Conservation (phyloP, 2,329 filamentous ascomycete species). For the Colletotrichum sp. region DNA sequence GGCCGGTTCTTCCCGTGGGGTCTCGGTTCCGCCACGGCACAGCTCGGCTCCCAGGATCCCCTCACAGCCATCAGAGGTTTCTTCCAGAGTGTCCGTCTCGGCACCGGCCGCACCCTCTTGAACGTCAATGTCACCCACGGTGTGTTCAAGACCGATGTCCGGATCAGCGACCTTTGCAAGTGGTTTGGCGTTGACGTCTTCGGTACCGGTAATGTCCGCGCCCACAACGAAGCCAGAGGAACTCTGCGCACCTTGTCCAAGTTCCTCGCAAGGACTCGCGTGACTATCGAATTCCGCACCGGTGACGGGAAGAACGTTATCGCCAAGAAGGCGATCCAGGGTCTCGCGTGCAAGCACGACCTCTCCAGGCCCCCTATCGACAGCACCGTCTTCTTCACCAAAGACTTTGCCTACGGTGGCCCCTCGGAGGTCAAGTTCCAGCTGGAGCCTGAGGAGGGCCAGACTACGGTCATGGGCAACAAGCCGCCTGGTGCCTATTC, state of each 20-base stretch:
- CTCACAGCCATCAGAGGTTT: constrained; percentile 56
- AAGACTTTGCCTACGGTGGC: constrained; percentile 18
- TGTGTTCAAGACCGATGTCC: constrained; percentile 51
- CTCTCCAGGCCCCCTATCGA: neutral
- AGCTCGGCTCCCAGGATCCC: constrained; percentile 32
- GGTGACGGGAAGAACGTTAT: constrained; percentile 20
- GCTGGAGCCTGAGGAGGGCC: constrained; percentile 23
- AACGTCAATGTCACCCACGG: constrained; percentile 62
- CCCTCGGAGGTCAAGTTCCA: constrained; percentile 36
- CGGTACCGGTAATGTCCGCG: neutral
- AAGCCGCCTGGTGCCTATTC: constrained; percentile 29
- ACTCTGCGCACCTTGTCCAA: constrained; percentile 36
- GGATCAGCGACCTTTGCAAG: constrained; percentile 29
- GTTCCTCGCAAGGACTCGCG: constrained; percentile 43
- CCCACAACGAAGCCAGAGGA: neutral
- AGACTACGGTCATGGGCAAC: constrained; percentile 22
- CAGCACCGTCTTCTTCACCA: neutral
- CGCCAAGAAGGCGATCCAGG: constrained; percentile 28
- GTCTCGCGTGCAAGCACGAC: constrained; percentile 25
- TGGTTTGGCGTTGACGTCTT: constrained; percentile 14
- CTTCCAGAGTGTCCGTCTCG: constrained; percentile 59
- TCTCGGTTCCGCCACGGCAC: constrained; percentile 26
- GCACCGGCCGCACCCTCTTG: constrained; percentile 58
- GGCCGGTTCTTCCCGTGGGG: constrained; percentile 55
- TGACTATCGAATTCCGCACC: constrained; percentile 36